Evolutionary conservation across 352 stramenopile species (phyloP), one percentile per base, ranked within the genome.

Genomic region (Phytophthora lateralis): DNA sequence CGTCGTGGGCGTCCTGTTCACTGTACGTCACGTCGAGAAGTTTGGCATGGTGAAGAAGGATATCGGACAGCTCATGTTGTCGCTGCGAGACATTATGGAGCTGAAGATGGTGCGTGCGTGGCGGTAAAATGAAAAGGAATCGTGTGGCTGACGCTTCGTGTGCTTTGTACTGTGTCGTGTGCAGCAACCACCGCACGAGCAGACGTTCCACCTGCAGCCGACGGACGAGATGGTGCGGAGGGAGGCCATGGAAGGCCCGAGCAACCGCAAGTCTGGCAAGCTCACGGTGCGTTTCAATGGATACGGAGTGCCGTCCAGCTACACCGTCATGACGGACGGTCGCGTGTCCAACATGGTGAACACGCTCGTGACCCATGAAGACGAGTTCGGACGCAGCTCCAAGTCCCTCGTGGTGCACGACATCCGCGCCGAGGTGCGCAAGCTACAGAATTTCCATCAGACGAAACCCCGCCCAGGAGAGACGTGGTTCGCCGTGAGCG

Each of bases 41-140:
- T 79, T 92, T 51, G 83, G 83, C 26, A 66, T 92, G 41, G 56
- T 92, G 17, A 90, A 90, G 68, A 80, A 77, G 34, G 83, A 92
- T 34, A 86, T 92, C 52, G 83, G 83, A 17, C 73, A 90, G 53
- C 50, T 89, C 17, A 56, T 88, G 66, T 55, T 92, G 50, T 79
- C 81, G 17, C 69, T 90, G 55, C 64, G 78, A 20, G 81, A 89
- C 47, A 72, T 92, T 57, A 78, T 89, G 69, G 83, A 92, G 47
- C 68, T 92, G 27, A 88, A 88, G 60, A 72, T 84, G 80, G 82
- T 91, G 27, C 43, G 62, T 73, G 34, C 11, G 5, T 18, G 29
- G 21, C 46, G 24, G 9, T 24, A 6, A 26, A 14, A n/a, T 26
- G 2, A 17, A 18, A 39, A 8, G 15, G 12, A 24, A 21, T 48